Conservation (phyloP, 352 stramenopile species). For the Halophytophthora polymorphica region DNA sequence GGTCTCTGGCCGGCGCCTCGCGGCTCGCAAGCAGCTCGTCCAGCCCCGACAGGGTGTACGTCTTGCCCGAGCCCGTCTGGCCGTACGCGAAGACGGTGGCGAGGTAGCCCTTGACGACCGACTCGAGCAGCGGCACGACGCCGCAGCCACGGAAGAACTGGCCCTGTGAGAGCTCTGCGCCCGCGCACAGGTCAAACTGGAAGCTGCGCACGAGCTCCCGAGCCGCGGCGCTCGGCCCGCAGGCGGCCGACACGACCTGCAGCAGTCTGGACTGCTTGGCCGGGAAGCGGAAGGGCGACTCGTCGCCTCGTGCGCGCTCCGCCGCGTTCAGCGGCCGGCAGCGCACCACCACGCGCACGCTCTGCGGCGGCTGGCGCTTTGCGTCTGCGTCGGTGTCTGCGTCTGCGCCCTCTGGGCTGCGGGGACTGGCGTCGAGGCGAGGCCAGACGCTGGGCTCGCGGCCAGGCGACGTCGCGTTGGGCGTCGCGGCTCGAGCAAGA, state of each 20-base stretch:
- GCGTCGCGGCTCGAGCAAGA: too few species aligned
- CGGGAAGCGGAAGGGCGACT: conserved; percentile 50
- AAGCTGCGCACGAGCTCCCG: conserved; percentile 76
- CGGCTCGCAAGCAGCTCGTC: conserved; percentile 50
- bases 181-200: conserved; percentile 72
- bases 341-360: conserved; percentile 60
- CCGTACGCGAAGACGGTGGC: conserved; percentile 70
- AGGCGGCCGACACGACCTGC: conserved; percentile 47
- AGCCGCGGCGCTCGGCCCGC: conserved; percentile 11
- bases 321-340: conserved; percentile 57
- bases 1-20: conserved; percentile 2
- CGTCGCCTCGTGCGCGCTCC: conserved; percentile 48
- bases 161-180: conserved; percentile 50
- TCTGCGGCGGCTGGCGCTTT: conserved; percentile 13
- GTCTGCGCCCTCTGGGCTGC: conserved; percentile 1
- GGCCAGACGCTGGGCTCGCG: too few species aligned
- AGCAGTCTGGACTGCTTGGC: conserved; percentile 45
- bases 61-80: conserved; percentile 67
- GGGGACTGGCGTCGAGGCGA: conserved; percentile 6
- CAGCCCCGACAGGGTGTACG: conserved; percentile 78
- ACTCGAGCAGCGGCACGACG: conserved; percentile 56
- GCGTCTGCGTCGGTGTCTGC: too few species aligned
- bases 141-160: conserved; percentile 68
- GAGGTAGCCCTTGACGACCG: conserved; percentile 67
- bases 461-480: too few species aligned